phyloP scores from a whole-genome alignment of 768 basidiomycete species.

The Mycena alexandri region DNA sequence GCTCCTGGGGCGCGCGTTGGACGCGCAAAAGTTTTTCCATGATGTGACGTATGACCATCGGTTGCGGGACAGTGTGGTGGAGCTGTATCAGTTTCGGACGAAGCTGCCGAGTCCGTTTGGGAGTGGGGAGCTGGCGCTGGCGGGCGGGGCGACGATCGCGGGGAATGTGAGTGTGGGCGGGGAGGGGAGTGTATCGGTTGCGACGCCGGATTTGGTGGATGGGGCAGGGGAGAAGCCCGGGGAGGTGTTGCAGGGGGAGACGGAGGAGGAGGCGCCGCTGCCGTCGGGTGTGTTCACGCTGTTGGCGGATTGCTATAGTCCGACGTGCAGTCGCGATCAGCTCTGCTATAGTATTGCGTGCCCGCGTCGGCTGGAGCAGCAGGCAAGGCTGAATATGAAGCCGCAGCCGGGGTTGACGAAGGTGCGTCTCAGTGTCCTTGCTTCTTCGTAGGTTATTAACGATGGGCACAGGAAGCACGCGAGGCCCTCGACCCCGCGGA shows the following conservation, averaged over 20 bases:
- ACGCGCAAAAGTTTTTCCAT: slow-evolving; percentile 99
- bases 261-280: slow-evolving; percentile 73
- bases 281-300: slow-evolving; percentile 97
- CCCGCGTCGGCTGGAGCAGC: slow-evolving; percentile 93
- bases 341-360: slow-evolving; percentile 99
- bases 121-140: slow-evolving; percentile 72
- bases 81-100: slow-evolving; percentile 94
- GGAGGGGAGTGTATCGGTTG: slow-evolving; percentile 65
- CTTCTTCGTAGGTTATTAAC: neutral
- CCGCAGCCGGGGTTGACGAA: slow-evolving; percentile 90
- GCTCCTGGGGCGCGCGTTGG: slow-evolving; percentile 93
- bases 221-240: slow-evolving; percentile 36
- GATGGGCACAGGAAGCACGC: slow-evolving; percentile 26
- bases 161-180: slow-evolving; percentile 88
- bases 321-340: slow-evolving; percentile 93
- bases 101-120: slow-evolving; percentile 88
- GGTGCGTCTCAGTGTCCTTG: slow-evolving; percentile 26
- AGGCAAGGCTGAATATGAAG: slow-evolving; percentile 94
- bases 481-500: slow-evolving; percentile 33
- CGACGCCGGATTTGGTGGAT: slow-evolving; percentile 46
- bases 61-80: slow-evolving; percentile 86
- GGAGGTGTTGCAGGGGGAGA: slow-evolving; percentile 39
- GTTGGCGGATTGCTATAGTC: slow-evolving; percentile 97
- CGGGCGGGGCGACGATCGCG: slow-evolving; percentile 64
- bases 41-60: slow-evolving; percentile 99